A percentile compares a stretch with the other conserved stretches of the same genome.
These are phyloP conservation scores for Lizonia empirigonia DNA, from an alignment of 2,329 filamentous ascomycete genomes.

Conservation along the genomic window DNA sequence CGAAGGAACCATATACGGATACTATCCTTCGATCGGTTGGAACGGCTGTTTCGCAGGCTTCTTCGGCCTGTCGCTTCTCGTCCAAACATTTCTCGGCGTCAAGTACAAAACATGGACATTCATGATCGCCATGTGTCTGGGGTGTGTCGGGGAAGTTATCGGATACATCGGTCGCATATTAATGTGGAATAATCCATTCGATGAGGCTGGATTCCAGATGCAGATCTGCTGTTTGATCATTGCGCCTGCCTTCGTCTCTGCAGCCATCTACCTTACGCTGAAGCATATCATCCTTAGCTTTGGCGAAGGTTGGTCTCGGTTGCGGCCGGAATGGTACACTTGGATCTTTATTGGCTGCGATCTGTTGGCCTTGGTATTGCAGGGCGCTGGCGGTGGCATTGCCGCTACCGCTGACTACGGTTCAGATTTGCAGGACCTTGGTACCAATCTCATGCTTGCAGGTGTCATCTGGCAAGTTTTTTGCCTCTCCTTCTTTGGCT, in stretches of 20 bases:
- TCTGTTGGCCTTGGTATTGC: conserved; percentile 60
- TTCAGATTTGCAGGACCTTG: conserved; percentile 47
- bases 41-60: conserved; percentile 59
- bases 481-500: conserved; percentile 55
- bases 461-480: conserved; percentile 63
- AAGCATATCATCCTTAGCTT: conserved; percentile 61
- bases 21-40: conserved; percentile 56
- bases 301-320: conserved; percentile 44
- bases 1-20: conserved; percentile 57
- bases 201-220: conserved; percentile 53
- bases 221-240: conserved; percentile 63
- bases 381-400: conserved; percentile 61
- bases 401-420: conserved; percentile 55
- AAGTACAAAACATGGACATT: conserved; percentile 61
- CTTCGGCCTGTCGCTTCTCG: conserved; percentile 55
- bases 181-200: conserved; percentile 60
- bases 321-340: conserved; percentile 54
- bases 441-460: conserved; percentile 61
- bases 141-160: conserved; percentile 57
- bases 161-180: conserved; percentile 63
- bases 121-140: conserved; percentile 54
- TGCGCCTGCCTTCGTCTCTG: conserved; percentile 62
- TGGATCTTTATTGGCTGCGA: conserved; percentile 65
- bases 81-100: conserved; percentile 57
- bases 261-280: conserved; percentile 60